phyloP scores from a whole-genome alignment of 164 flowering plant species.

The Buxus sempervirens region DNA sequence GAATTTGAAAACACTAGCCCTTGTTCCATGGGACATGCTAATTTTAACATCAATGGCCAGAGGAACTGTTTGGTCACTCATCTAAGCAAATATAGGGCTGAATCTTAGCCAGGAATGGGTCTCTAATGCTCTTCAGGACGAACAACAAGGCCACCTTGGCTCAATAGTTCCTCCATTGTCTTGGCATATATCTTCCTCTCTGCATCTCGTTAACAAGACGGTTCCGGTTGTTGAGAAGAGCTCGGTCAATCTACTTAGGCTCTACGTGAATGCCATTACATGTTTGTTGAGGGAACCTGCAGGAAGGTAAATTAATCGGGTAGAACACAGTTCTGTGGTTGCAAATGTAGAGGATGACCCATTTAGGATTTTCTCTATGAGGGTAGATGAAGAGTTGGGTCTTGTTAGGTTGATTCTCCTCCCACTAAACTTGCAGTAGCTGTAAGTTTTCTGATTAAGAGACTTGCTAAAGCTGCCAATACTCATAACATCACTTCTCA shows the following conservation, averaged over 20 bases:
- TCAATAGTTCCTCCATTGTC: slow-evolving; percentile 16
- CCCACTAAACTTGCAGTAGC: too few relatives aligned
- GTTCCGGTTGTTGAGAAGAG: background rate
- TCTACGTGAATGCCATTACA: slow-evolving; percentile 16
- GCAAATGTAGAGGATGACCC: slow-evolving; percentile 45
- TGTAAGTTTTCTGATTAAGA: too few relatives aligned
- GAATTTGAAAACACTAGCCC: slow-evolving; percentile 8
- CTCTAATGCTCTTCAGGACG: slow-evolving; percentile 12
- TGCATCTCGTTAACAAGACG: background rate
- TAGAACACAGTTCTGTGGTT: slow-evolving; percentile 57
- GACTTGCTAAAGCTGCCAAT: too few relatives aligned
- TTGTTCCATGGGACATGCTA: slow-evolving; percentile 10
- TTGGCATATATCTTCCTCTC: background rate
- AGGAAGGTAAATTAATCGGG: slow-evolving; percentile 32
- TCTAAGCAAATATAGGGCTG: slow-evolving; percentile 14
- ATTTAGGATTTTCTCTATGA: slow-evolving; percentile 7
- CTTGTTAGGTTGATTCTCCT: slow-evolving; percentile 10
- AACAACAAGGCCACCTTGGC: slow-evolving; percentile 5
- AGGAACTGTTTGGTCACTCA: slow-evolving; percentile 9
- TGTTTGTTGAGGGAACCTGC: slow-evolving; percentile 12
- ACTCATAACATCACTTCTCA: too few relatives aligned
- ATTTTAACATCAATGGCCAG: slow-evolving; percentile 4
- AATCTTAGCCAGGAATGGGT: slow-evolving; percentile 11
- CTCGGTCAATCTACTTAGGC: background rate
- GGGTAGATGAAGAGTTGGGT: background rate